Conservation (phyloP, 768 basidiomycete genomes). For the Amanita jacksonii region DNA sequence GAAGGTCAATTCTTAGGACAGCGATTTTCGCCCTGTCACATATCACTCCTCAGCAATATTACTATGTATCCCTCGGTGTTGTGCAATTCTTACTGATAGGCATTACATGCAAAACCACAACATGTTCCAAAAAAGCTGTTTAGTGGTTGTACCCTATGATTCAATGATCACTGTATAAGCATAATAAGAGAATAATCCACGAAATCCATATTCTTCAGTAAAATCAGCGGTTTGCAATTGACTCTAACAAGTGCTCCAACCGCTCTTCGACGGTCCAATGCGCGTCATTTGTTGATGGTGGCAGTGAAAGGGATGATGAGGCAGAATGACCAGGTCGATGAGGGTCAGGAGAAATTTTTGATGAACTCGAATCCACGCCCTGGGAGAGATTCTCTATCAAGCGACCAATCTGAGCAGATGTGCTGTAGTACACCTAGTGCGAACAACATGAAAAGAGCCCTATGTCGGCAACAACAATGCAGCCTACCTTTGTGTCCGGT, state of each 20-base stretch:
- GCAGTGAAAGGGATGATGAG: constrained; percentile 50
- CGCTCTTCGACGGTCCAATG: constrained; percentile 71
- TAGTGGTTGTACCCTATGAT: neutral
- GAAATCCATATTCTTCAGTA: too few relatives aligned
- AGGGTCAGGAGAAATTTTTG: constrained; percentile 44
- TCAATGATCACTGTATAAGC: constrained; percentile 1
- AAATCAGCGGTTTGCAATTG: constrained; percentile 22
- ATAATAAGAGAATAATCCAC: too few relatives aligned
- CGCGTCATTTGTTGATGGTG: constrained; percentile 35
- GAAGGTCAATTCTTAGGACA: constrained; percentile 65
- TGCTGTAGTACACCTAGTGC: constrained; percentile 62
- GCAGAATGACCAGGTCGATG: constrained; percentile 40
- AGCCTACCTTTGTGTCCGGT: constrained; percentile 76
- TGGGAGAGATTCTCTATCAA: constrained; percentile 78
- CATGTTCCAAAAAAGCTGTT: too few relatives aligned
- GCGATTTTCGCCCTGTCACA: neutral
- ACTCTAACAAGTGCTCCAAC: constrained; percentile 60
- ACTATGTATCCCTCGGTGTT: neutral
- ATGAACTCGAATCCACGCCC: constrained; percentile 74
- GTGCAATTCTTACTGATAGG: constrained; percentile 18
- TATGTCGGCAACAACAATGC: constrained; percentile 3
- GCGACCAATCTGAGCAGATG: constrained; percentile 70
- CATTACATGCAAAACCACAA: constrained; percentile 27
- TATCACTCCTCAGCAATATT: neutral
- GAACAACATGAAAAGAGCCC: constrained; percentile 17